phyloP scores from a whole-genome alignment of 139 green algal genomes.

The Picochlorum sp. region DNA sequence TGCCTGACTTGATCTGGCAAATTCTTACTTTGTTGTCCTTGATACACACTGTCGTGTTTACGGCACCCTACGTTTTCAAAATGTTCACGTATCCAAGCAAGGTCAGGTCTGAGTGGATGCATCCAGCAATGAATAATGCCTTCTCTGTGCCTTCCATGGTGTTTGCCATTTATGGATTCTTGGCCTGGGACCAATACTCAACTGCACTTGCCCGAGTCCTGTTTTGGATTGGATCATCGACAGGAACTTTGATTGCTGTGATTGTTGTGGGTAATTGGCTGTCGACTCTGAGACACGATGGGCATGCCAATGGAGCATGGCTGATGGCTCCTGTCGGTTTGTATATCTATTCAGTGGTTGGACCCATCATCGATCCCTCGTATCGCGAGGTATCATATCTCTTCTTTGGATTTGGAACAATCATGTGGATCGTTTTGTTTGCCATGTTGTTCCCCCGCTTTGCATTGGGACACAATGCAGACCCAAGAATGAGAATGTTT shows the following conservation, averaged over 20 bases:
- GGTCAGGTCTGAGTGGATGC: slow-evolving; percentile 22
- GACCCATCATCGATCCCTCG: slow-evolving; percentile 8
- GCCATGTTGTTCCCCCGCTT: slow-evolving; percentile 17
- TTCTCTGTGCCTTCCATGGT: slow-evolving; percentile 27
- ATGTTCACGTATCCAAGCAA: slow-evolving; percentile 35
- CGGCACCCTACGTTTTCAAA: slow-evolving; percentile 26
- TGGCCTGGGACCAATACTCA: slow-evolving; percentile 14
- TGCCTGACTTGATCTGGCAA: slow-evolving; percentile 17
- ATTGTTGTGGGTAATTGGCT: slow-evolving; percentile 26
- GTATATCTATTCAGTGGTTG: slow-evolving; percentile 28
- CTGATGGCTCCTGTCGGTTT: slow-evolving; percentile 23
- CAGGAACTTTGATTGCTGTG: slow-evolving; percentile 1
- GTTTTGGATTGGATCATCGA: slow-evolving; percentile 33
- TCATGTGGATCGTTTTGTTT: slow-evolving; percentile 27
- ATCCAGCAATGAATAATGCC: slow-evolving; percentile 25
- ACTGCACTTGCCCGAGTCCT: slow-evolving; percentile 19
- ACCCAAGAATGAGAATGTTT: slow-evolving; percentile 25
- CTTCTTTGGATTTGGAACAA: slow-evolving; percentile 31
- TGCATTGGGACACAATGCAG: slow-evolving; percentile 19
- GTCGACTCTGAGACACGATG: slow-evolving; percentile 14
- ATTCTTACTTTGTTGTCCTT: slow-evolving; percentile 19
- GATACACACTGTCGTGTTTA: slow-evolving; percentile 16
- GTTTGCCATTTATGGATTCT: slow-evolving; percentile 20
- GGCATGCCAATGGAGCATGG: slow-evolving; percentile 34
- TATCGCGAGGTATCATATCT: slow-evolving; percentile 23